Evolutionary conservation across 176 grass and related monocot species (phyloP).

Genomic region (Eremochloa ophiuroides): DNA sequence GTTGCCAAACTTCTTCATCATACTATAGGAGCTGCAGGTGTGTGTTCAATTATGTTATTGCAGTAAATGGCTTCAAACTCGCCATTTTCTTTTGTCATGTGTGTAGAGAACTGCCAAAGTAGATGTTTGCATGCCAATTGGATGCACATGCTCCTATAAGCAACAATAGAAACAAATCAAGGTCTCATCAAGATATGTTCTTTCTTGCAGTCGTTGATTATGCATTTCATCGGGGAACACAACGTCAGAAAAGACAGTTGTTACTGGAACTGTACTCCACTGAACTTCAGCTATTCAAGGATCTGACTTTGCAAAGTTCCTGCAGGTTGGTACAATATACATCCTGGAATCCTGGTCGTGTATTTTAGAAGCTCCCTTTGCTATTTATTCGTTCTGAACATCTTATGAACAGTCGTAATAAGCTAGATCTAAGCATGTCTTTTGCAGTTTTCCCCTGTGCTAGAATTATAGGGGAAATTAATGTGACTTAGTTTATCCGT

Average conservation of each 20-base stretch:
- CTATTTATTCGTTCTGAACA: background rate
- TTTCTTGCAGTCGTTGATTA: slow-evolving; percentile 76
- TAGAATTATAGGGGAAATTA: background rate
- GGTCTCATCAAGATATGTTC: slow-evolving; percentile 5
- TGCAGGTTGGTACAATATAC: slow-evolving; percentile 36
- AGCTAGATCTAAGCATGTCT: background rate
- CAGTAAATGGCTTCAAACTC: background rate
- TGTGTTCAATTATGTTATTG: slow-evolving; percentile 1
- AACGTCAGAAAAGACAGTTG: slow-evolving; percentile 68
- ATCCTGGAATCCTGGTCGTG: background rate
- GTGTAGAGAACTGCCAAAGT: background rate
- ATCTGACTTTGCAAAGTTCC: slow-evolving; percentile 63
- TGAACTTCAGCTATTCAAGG: slow-evolving; percentile 89
- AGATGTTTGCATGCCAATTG: background rate
- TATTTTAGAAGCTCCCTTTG: background rate
- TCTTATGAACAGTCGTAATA: background rate
- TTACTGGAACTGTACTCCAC: slow-evolving; percentile 91
- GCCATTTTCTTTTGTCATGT: background rate
- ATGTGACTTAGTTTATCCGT: background rate
- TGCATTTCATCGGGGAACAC: slow-evolving; percentile 57
- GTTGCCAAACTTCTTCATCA: slow-evolving; percentile 75
- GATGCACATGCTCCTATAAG: background rate
- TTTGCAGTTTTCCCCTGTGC: background rate
- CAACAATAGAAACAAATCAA: background rate
- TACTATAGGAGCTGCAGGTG: slow-evolving; percentile 70